Evolutionary conservation across 169 alveolate genomes (phyloP).

Genomic region (Plasmodium malariae): DNA sequence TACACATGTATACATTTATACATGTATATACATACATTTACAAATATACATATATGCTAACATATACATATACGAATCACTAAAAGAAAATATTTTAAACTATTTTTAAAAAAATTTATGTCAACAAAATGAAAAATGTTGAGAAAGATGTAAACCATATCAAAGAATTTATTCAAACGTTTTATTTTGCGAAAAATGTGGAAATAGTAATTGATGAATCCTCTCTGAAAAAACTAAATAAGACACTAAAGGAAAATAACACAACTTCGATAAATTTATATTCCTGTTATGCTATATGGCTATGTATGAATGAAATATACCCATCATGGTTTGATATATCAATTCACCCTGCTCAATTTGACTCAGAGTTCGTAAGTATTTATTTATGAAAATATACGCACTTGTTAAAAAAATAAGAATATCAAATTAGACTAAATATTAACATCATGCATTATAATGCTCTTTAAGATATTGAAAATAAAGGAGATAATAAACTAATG

Average conservation of each 20-base stretch:
- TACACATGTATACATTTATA: too few relatives aligned
- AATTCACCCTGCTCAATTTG: constrained; percentile 77
- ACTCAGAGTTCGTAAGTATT: constrained; percentile 50
- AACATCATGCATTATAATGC: too few relatives aligned
- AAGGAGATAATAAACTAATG: too few relatives aligned
- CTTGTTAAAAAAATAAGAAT: too few relatives aligned
- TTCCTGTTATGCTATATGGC: constrained; percentile 69
- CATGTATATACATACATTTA: too few relatives aligned
- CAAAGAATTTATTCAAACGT: constrained; percentile 64
- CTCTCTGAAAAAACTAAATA: constrained; percentile 22
- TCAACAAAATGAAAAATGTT: constrained; percentile 53
- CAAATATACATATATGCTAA: background rate
- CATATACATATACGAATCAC: constrained; percentile 1
- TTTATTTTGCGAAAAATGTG: constrained; percentile 72
- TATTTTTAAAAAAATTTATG: background rate
- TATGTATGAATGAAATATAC: constrained; percentile 76
- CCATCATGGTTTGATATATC: constrained; percentile 76
- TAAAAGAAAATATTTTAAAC: background rate
- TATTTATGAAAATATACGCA: too few relatives aligned
- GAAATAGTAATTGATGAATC: constrained; percentile 61
- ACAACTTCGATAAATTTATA: constrained; percentile 42
- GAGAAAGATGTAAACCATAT: constrained; percentile 36
- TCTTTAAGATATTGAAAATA: too few relatives aligned
- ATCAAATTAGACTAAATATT: too few relatives aligned
- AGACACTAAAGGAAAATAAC: constrained; percentile 64